phyloP scores from a whole-genome alignment of 352 stramenopile species.

The Pythium aristosporum region DNA sequence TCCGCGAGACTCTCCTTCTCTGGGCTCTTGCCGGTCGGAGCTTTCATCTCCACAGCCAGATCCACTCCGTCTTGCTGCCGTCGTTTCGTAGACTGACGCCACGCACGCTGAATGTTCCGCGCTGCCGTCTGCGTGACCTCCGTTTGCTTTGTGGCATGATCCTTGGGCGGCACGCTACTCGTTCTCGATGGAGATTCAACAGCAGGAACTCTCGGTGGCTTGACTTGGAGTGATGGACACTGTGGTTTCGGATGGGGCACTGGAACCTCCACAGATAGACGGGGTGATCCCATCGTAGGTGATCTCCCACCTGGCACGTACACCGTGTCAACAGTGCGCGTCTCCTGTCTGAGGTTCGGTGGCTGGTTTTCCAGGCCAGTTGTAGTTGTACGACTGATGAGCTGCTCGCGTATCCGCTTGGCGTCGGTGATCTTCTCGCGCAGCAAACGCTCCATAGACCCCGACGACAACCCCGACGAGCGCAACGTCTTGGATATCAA shows the following conservation, averaged over 20 bases:
- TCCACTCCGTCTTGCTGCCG: background rate
- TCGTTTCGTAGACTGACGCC: background rate
- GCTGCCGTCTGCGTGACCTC: background rate
- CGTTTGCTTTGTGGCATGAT: background rate
- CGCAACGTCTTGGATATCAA: background rate
- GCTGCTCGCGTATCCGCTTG: slow-evolving; percentile 27
- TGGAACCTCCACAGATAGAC: background rate
- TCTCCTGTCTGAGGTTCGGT: slow-evolving; percentile 1
- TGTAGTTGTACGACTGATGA: background rate
- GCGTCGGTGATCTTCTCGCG: slow-evolving; percentile 42
- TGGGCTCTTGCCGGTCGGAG: background rate
- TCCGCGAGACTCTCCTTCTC: background rate
- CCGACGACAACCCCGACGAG: background rate
- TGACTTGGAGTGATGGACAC: slow-evolving; percentile 1
- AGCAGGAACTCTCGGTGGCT: background rate
- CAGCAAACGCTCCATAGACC: slow-evolving; percentile 27
- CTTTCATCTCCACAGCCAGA: background rate
- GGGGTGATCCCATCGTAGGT: background rate
- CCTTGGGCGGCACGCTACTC: background rate
- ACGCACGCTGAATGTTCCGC: slow-evolving; percentile 7
- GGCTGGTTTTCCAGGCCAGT: slow-evolving; percentile 3
- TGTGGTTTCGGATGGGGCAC: slow-evolving; percentile 18
- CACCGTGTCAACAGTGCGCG: background rate
- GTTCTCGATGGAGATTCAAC: background rate
- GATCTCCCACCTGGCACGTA: background rate